These are phyloP conservation scores for Russula griseocarnosa DNA, from an alignment of 768 basidiomycete species.

Conservation along the genomic window DNA sequence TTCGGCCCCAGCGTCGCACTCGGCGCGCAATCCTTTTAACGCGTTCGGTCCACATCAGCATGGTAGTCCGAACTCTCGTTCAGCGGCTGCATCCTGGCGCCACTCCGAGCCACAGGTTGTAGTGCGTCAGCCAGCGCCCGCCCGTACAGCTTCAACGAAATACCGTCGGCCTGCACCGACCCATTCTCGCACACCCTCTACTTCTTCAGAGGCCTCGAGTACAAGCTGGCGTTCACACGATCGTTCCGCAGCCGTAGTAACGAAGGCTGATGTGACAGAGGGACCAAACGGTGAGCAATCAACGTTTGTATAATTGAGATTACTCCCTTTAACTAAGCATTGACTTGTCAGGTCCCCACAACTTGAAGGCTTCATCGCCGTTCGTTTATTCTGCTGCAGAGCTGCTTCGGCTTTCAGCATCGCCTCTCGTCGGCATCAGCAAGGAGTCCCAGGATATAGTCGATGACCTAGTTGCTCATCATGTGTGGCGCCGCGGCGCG, in stretches of 20 bases:
- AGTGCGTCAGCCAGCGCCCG: not conserved
- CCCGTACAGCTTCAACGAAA: constrained; percentile 1
- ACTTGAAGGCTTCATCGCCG: not conserved
- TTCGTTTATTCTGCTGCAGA: constrained; percentile 18
- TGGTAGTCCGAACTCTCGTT: not conserved
- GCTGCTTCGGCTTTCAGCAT: constrained; percentile 24
- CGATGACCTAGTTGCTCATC: constrained; percentile 26
- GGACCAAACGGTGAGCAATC: not conserved
- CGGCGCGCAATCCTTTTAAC: constrained; percentile 10
- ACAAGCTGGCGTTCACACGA: constrained; percentile 7
- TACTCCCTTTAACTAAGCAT: not conserved
- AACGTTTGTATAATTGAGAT: not conserved
- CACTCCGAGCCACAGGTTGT: constrained; percentile 3
- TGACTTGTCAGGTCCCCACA: not conserved
- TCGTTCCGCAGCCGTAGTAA: not conserved
- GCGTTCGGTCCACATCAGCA: constrained; percentile 20
- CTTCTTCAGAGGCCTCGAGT: constrained; percentile 5
- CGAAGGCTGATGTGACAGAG: not conserved
- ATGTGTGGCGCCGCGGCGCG: constrained; percentile 28
- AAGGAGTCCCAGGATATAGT: constrained; percentile 11
- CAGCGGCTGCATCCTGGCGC: constrained; percentile 21
- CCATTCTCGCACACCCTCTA: constrained; percentile 14
- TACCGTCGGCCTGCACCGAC: not conserved
- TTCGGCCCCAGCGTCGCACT: not conserved
- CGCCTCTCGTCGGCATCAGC: constrained; percentile 27